phyloP scores from a whole-genome alignment of 257 asterid genomes.

The Osmanthus fragrans region DNA sequence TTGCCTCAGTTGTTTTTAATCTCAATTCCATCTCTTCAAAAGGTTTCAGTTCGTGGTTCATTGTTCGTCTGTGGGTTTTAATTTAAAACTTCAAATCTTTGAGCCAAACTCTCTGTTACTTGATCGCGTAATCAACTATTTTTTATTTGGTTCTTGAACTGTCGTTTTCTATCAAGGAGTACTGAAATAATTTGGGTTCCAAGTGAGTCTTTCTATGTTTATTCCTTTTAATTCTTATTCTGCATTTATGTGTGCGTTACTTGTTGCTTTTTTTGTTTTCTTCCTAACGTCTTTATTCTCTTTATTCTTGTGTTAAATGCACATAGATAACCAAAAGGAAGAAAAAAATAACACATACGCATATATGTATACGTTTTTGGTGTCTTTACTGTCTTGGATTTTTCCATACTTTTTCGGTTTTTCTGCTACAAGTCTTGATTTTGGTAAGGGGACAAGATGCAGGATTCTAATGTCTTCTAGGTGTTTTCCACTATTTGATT shows the following conservation, averaged over 20 bases:
- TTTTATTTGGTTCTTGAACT: constrained; percentile 26
- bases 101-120: constrained; percentile 12
- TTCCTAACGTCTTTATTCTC: constrained; percentile 82
- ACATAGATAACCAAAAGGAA: constrained; percentile 5
- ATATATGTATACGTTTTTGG: constrained; percentile 25
- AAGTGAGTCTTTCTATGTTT: constrained; percentile 74
- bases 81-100: constrained; percentile 37
- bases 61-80: constrained; percentile 19
- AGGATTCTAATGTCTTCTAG: constrained; percentile 64
- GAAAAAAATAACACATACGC: background rate
- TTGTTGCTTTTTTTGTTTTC: constrained; percentile 69
- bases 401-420: constrained; percentile 49
- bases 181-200: constrained; percentile 53
- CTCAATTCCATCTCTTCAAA: constrained; percentile 29
- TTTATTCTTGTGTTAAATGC: constrained; percentile 50
- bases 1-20: constrained; percentile 24
- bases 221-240: constrained; percentile 69
- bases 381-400: constrained; percentile 72
- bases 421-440: constrained; percentile 54
- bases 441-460: constrained; percentile 77
- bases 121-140: constrained; percentile 27
- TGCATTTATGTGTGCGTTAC: constrained; percentile 39
- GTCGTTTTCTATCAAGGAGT: constrained; percentile 58
- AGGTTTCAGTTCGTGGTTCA: constrained; percentile 29
- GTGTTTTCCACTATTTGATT: constrained; percentile 64